phyloP scores from a whole-genome alignment of 257 asterid species.

The Solanum neorickii region DNA sequence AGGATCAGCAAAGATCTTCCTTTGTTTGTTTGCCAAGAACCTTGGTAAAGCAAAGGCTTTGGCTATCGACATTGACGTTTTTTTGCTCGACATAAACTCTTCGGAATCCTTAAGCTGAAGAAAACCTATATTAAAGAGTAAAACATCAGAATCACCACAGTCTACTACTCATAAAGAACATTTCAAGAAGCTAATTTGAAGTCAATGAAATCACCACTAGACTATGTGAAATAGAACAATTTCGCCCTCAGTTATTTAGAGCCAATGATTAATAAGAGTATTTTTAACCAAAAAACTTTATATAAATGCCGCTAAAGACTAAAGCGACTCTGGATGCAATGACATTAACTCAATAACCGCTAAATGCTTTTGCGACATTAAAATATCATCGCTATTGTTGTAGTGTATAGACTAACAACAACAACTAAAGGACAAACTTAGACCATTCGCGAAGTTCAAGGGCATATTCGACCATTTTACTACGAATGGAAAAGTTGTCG shows the following conservation, averaged over 20 bases:
- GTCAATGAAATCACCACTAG: neutral
- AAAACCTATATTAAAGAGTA: constrained; percentile 32
- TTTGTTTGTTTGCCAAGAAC: constrained; percentile 28
- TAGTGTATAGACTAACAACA: neutral
- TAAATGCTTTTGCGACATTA: neutral
- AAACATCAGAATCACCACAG: neutral
- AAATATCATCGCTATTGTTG: neutral
- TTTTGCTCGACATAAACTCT: constrained; percentile 23
- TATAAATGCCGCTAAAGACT: neutral
- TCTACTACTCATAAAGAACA: neutral
- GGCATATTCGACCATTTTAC: neutral
- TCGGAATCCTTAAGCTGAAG: constrained; percentile 60
- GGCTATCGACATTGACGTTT: constrained; percentile 7
- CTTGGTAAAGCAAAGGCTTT: constrained; percentile 25
- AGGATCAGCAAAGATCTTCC: constrained; percentile 57
- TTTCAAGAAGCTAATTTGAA: neutral
- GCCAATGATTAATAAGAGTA: neutral
- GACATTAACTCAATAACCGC: neutral
- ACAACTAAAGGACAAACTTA: neutral
- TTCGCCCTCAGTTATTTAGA: neutral
- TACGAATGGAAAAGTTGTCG: neutral
- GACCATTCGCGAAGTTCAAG: neutral
- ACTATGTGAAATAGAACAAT: neutral
- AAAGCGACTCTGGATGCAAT: neutral
- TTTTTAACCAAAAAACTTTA: neutral